These are phyloP conservation scores for Amanita exitialis DNA, from an alignment of 768 basidiomycete genomes.

Conservation along the genomic window DNA sequence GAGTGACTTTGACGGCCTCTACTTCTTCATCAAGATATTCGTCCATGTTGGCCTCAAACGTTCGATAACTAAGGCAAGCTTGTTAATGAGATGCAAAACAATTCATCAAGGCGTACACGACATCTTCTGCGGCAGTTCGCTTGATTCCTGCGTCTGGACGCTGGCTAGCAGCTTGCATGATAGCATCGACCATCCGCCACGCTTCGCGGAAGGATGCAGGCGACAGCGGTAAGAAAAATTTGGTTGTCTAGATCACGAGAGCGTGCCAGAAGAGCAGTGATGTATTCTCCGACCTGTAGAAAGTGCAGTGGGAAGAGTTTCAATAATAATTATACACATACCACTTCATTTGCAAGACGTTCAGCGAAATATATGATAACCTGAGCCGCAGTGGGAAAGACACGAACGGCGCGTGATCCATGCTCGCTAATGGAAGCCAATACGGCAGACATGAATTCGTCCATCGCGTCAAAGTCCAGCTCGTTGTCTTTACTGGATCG, in stretches of 20 bases:
- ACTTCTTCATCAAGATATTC: constrained; percentile 95
- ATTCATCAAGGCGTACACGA: constrained; percentile 47
- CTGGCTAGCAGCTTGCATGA: constrained; percentile 46
- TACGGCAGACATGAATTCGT: constrained; percentile 71
- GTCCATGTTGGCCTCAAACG: constrained; percentile 97
- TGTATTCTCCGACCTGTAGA: constrained; percentile 73
- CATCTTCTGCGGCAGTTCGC: constrained; percentile 60
- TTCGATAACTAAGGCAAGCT: constrained; percentile 52
- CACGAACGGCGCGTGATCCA: constrained; percentile 70
- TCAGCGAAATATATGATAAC: constrained; percentile 81
- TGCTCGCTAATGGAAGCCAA: constrained; percentile 59
- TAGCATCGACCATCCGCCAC: constrained; percentile 75
- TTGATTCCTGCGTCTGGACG: constrained; percentile 30
- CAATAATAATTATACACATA: constrained; percentile 21
- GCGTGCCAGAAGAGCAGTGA: constrained; percentile 62
- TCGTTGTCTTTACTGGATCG: constrained; percentile 35
- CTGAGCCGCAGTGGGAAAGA: constrained; percentile 75
- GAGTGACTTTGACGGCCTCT: constrained; percentile 63
- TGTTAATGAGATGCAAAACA: constrained; percentile 3
- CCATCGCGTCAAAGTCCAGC: constrained; percentile 91
- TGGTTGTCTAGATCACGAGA: constrained; percentile 68
- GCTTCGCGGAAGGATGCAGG: constrained; percentile 85
- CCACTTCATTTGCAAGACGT: constrained; percentile 77
- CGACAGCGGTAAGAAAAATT: constrained; percentile 73
- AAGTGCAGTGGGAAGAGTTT: constrained; percentile 2